phyloP scores from a whole-genome alignment of 805 yeast species.

The Scheffersomyces coipomensis region DNA sequence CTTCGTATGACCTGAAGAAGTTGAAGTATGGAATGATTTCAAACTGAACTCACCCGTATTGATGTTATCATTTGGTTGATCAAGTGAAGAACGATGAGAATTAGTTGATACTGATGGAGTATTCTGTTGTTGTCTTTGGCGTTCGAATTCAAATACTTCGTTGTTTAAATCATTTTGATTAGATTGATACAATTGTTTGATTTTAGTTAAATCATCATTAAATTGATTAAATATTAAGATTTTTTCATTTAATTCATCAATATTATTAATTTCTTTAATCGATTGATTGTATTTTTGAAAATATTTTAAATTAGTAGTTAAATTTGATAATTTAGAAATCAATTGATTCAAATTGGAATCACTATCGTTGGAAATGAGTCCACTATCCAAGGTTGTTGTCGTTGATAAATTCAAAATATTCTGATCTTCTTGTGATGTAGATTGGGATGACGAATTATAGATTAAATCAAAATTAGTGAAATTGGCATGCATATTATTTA shows the following conservation, averaged over 20 bases:
- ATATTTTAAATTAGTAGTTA: conserved; percentile 33
- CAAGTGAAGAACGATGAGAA: conserved; percentile 3
- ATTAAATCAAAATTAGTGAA: conserved; percentile 26
- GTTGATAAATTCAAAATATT: conserved; percentile 10
- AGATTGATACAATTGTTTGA: conserved; percentile 30
- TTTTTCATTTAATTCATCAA: conserved; percentile 36
- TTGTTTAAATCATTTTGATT: conserved; percentile 24
- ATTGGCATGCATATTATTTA: conserved; percentile 17
- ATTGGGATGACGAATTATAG: background rate
- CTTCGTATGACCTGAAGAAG: background rate
- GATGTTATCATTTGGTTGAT: conserved; percentile 4
- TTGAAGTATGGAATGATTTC: conserved; percentile 33
- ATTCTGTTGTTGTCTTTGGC: background rate
- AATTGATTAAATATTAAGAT: conserved; percentile 35
- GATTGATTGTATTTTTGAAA: conserved; percentile 38
- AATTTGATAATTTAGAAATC: conserved; percentile 26
- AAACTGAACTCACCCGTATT: conserved; percentile 20
- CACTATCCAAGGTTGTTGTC: background rate
- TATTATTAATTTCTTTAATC: conserved; percentile 18
- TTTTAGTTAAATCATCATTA: conserved; percentile 24
- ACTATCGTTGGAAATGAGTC: no score
- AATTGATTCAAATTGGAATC: conserved; percentile 21
- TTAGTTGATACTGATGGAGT: background rate
- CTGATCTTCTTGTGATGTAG: conserved; percentile 11
- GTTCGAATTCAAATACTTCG: conserved; percentile 9